Base-by-base conservation (phyloP, 2,329 filamentous ascomycete species). In the Blastomyces emzantsi region DNA sequence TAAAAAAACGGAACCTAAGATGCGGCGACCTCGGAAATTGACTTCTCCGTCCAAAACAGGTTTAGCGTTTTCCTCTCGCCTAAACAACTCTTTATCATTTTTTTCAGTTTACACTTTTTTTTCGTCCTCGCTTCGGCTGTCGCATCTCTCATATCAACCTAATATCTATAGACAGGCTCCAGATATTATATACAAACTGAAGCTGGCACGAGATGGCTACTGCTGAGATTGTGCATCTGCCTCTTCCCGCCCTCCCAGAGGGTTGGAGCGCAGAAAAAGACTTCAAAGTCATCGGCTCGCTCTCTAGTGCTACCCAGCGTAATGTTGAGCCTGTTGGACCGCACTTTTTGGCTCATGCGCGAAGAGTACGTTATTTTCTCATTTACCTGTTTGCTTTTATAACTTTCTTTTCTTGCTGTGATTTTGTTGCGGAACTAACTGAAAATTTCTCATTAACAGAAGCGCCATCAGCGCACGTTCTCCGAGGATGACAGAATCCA, bases 401-500 rank as follows among this genome's bases (percentile, higher is more conserved):
- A 4, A 9, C 17, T n/a, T 30, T 2, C 7, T 28, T n/a, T 55
- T 28, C n/a, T 9, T 9, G 1, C 25, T n/a, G 19, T 41, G 8
- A 11, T 51, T 22, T 39, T 7, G 60, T n/a, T 52, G 47, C 22
- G 17, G 36, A 36, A n/a, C 52, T 30, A 8, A 33, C 30, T 66
- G 73, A 67, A 76, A 64, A 63, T 55, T 36, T 54, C 17, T 63
- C 62, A 0, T 36, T 49, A 45, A 73, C 65, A 86, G 80, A 85
- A 84, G 79, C 89, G 92, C 68, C 92, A 97, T 80, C 91, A 96
- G 82, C 92, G 94, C 74, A 99, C 94, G 61, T 99, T 99, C 80
- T 96, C 90, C 73, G 93, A 99, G 80, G 94, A 99, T 79, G 94
- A 99, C 77, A 90, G 92, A 69, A 95, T 99, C 75, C 91, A 97